Conservation (phyloP, 805 yeast genomes). For the Brettanomyces naardenensis region DNA sequence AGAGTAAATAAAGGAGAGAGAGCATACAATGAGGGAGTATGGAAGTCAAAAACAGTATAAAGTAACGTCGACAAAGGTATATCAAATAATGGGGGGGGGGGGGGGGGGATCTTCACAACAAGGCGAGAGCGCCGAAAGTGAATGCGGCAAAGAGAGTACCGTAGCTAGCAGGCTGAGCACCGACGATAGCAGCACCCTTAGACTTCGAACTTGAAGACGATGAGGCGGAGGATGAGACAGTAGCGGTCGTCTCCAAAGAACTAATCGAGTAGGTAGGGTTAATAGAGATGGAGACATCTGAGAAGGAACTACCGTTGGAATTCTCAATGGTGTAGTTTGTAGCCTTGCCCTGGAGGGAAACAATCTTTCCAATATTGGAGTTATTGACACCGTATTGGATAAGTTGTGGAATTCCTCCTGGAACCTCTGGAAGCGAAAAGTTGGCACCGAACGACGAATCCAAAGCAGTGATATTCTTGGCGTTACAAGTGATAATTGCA, state of each 20-base stretch:
- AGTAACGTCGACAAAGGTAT: conserved; percentile 14
- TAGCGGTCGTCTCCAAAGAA: conserved; percentile 12
- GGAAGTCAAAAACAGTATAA: background rate
- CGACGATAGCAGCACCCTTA: conserved; percentile 7
- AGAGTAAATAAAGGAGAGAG: no score
- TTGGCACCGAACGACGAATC: conserved; percentile 37
- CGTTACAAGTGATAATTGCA: conserved; percentile 32
- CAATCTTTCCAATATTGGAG: conserved; percentile 36
- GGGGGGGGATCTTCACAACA: no score
- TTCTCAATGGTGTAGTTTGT: conserved; percentile 34
- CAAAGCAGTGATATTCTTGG: conserved; percentile 26
- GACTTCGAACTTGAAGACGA: conserved; percentile 17
- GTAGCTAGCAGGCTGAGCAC: conserved; percentile 8
- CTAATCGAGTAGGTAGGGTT: conserved; percentile 30
- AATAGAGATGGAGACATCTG: conserved; percentile 31
- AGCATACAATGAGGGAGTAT: conserved; percentile 9
- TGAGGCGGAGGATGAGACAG: conserved; percentile 13
- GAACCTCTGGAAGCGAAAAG: conserved; percentile 41
- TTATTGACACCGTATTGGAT: conserved; percentile 41
- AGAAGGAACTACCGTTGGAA: conserved; percentile 25
- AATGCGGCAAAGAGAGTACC: conserved; percentile 23
- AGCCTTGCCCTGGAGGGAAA: conserved; percentile 29
- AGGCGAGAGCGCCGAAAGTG: conserved; percentile 30
- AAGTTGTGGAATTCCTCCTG: conserved; percentile 33
- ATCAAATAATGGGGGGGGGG: no score